Evolutionary conservation across 192 early-diverging fungal species (phyloP).

Genomic region (Funneliformis geosporum): DNA sequence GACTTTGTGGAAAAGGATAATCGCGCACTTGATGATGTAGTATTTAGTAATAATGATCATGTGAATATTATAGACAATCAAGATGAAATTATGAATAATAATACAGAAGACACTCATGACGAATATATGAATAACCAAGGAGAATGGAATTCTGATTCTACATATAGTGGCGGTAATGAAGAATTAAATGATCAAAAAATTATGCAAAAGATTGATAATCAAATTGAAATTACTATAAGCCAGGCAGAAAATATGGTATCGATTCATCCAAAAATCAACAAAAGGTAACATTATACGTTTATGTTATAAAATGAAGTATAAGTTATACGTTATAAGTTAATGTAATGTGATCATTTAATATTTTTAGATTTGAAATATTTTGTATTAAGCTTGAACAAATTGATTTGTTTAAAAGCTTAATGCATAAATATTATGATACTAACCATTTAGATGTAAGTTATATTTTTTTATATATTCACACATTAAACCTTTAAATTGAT

Average conservation of each 20-base stretch:
- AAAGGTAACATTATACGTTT: not conserved
- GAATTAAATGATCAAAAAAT: not conserved
- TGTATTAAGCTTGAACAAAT: not conserved
- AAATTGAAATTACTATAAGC: not conserved
- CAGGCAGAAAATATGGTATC: not conserved
- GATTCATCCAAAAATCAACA: not conserved
- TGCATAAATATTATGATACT: not conserved
- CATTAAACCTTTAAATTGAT: not conserved
- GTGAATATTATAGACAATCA: not conserved
- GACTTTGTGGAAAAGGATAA: slow-evolving; percentile 8
- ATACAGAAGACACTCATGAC: not conserved
- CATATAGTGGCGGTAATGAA: not conserved
- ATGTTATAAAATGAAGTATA: not conserved
- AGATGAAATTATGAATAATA: not conserved
- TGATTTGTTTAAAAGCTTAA: not conserved
- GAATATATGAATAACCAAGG: too few species aligned
- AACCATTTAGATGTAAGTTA: not conserved
- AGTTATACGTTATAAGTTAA: not conserved
- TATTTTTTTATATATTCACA: not conserved
- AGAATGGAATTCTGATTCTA: not conserved
- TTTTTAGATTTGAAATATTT: slow-evolving; percentile 8
- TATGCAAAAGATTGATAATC: not conserved
- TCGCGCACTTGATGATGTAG: not conserved
- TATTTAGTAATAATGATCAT: not conserved
- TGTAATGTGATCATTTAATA: not conserved